phyloP scores from a whole-genome alignment of 768 basidiomycete species.

The Megacollybia marginata region DNA sequence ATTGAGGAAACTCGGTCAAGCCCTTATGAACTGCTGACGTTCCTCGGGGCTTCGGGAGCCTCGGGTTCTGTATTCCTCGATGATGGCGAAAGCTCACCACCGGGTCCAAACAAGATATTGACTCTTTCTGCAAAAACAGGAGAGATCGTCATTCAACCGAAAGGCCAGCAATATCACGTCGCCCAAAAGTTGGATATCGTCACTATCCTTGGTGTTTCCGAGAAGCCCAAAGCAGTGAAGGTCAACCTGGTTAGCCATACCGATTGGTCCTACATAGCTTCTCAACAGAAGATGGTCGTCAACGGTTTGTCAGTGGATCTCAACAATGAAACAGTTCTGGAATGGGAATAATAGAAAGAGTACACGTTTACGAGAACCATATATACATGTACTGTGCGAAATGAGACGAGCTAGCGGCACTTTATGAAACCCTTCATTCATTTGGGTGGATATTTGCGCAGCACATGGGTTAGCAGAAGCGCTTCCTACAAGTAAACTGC shows the following conservation, averaged over 20 bases:
- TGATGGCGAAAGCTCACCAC: conserved; percentile 57
- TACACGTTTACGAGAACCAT: too few species aligned
- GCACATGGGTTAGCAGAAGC: too few species aligned
- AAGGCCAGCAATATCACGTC: conserved; percentile 33
- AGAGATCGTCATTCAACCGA: conserved; percentile 28
- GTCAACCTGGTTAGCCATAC: conserved; percentile 27
- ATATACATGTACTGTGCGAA: too few species aligned
- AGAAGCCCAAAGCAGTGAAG: conserved; percentile 29
- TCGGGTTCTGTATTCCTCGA: conserved; percentile 61
- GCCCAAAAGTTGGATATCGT: conserved; percentile 41
- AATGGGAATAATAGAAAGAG: not conserved
- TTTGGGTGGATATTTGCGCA: too few species aligned
- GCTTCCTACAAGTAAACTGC: too few species aligned
- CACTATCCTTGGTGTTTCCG: conserved; percentile 50
- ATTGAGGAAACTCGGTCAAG: conserved; percentile 56
- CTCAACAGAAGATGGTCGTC: not conserved
- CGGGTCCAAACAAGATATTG: conserved; percentile 44
- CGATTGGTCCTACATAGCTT: not conserved
- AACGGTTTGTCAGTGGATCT: not conserved
- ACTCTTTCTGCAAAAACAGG: conserved; percentile 31
- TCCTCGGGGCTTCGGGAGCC: conserved; percentile 43
- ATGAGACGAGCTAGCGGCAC: too few species aligned
- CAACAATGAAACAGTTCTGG: not conserved
- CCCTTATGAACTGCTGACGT: conserved; percentile 57
- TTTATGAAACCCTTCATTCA: too few species aligned